Conservation (phyloP, 2,329 filamentous ascomycete genomes). For the Pezicula radicicola region DNA sequence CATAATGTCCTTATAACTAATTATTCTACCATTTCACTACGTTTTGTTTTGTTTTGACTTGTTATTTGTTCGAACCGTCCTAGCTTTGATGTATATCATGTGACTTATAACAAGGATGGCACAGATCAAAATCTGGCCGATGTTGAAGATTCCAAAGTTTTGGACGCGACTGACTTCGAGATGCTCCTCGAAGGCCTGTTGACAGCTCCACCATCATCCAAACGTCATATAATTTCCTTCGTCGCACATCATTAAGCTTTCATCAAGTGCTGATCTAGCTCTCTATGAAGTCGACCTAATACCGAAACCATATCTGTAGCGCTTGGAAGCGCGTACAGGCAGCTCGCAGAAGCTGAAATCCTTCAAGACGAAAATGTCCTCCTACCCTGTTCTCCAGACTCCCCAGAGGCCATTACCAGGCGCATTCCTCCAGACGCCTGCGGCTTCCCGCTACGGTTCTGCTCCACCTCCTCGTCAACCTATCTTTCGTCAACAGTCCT, state of each 20-base stretch:
- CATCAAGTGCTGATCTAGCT: constrained; percentile 6
- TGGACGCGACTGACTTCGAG: background rate
- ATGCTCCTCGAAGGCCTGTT: background rate
- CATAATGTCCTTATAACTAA: too few species aligned
- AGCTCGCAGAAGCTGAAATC: background rate
- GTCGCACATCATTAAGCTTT: constrained; percentile 3
- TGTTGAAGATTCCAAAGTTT: background rate
- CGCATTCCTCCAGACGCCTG: constrained; percentile 74
- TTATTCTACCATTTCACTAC: too few species aligned
- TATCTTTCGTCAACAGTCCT: constrained; percentile 38
- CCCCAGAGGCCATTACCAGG: constrained; percentile 73
- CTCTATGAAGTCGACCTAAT: constrained; percentile 21
- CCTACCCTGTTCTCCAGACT: constrained; percentile 37
- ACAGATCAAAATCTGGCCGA: background rate
- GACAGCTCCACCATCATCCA: background rate
- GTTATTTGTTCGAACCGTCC: too few species aligned
- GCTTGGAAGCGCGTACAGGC: constrained; percentile 11
- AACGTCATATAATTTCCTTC: constrained; percentile 4
- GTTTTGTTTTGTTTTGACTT: too few species aligned
- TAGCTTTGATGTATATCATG: background rate
- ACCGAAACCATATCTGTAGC: constrained; percentile 6
- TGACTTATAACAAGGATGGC: background rate
- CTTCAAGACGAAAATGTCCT: constrained; percentile 16
- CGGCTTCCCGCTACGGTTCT: constrained; percentile 46
- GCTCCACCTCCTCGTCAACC: constrained; percentile 46